phyloP scores from a whole-genome alignment of 1,139 yeast species.

The Diutina mesorugosa region DNA sequence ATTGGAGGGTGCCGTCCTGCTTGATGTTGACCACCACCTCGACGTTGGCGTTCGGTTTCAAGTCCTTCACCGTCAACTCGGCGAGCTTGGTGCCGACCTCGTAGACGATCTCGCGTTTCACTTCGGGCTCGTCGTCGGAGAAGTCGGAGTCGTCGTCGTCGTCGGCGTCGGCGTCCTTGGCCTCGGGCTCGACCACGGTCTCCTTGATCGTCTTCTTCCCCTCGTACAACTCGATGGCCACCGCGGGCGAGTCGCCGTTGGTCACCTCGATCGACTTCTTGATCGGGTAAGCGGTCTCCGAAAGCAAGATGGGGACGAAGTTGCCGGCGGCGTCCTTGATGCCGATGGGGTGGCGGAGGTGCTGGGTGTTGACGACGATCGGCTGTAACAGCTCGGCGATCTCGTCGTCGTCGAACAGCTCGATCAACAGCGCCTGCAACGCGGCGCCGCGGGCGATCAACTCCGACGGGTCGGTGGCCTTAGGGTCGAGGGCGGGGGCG shows the following conservation, averaged over 20 bases:
- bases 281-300: constrained; percentile 88
- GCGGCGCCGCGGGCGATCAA: constrained; percentile 93
- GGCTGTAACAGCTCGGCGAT: constrained; percentile 78
- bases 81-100: constrained; percentile 69
- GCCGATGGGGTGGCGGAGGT: constrained; percentile 76
- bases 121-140: constrained; percentile 54
- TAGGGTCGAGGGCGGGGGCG: constrained; percentile 66
- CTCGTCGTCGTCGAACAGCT: constrained; percentile 77
- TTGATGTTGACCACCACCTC: constrained; percentile 79
- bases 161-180: constrained; percentile 26
- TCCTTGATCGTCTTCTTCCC: constrained; percentile 74
- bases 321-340: constrained; percentile 60
- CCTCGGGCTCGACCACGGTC: constrained; percentile 58
- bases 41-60: constrained; percentile 52
- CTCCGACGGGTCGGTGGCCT: constrained; percentile 83
- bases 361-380: constrained; percentile 80
- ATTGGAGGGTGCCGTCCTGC: constrained; percentile 71
- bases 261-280: constrained; percentile 61
- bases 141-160: constrained; percentile 19
- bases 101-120: constrained; percentile 59
- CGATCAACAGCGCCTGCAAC: constrained; percentile 83
- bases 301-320: constrained; percentile 62
- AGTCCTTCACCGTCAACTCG: constrained; percentile 64
- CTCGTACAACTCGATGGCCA: constrained; percentile 65
- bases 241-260: constrained; percentile 49